phyloP scores from a whole-genome alignment of 148 eudicot genomes.

The Diospyros kaki region DNA sequence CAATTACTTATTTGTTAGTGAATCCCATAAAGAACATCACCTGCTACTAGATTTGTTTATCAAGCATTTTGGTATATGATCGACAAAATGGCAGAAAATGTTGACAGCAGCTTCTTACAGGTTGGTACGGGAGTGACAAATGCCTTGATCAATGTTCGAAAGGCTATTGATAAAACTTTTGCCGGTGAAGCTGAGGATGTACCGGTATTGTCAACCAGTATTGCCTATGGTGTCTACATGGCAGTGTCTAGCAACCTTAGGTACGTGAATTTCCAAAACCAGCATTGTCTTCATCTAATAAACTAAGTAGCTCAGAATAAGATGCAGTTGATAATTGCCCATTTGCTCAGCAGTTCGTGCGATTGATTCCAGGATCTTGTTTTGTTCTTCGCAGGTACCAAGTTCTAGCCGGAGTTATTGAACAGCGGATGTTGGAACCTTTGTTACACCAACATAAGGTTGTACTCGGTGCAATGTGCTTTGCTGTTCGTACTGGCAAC shows the following conservation, averaged over 20 bases:
- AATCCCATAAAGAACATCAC: too few relatives aligned
- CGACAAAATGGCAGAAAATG: background rate
- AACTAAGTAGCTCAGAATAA: background rate
- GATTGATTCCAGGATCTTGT: background rate
- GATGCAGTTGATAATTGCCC: background rate
- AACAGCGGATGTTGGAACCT: conserved; percentile 78
- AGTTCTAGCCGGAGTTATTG: conserved; percentile 77
- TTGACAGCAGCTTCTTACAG: conserved; percentile 29
- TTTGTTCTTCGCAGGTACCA: conserved; percentile 53
- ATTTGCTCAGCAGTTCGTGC: background rate
- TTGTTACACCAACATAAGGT: conserved; percentile 75
- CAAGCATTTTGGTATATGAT: background rate
- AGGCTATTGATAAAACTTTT: conserved; percentile 67
- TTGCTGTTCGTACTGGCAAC: conserved; percentile 84
- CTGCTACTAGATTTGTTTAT: background rate
- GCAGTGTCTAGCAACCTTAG: conserved; percentile 85
- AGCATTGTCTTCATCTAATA: background rate
- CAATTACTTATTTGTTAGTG: too few relatives aligned
- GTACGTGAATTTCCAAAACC: conserved; percentile 26
- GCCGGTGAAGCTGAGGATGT: conserved; percentile 84
- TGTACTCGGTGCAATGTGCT: conserved; percentile 64
- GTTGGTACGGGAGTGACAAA: conserved; percentile 83
- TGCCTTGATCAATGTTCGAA: conserved; percentile 55
- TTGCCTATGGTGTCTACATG: conserved; percentile 82
- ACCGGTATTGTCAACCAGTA: conserved; percentile 68